Evolutionary conservation across 2,329 filamentous ascomycete genomes (phyloP), one percentile per base, ranked within the genome.

Genomic region (Mycocentrospora acerina): DNA sequence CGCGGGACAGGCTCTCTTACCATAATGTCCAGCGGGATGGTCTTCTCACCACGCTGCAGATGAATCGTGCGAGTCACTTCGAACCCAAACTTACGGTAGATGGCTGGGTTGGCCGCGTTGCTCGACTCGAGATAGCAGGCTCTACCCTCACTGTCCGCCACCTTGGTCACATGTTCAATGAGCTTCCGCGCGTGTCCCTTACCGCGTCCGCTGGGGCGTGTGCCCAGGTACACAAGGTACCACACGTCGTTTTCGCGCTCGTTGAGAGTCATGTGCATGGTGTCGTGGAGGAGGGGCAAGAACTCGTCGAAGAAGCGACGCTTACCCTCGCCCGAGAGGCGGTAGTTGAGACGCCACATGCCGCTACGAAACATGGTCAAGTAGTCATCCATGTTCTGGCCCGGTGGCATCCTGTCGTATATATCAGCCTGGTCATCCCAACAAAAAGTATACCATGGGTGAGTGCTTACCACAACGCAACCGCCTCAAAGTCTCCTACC

Each of bases 191-290:
- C 86, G 64, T 88, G 88, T 9, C 88, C 88, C 53, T 83, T 83
- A 32, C 86, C 81, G 44, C 85, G 80, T 4, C 83, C 81, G 45
- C 74, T 75, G 24, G 85, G 81, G 64, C 83, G 85, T 34, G 86
- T 90, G 46, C 88, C 88, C 45, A 94, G 75, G 67, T 91, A 93
- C 32, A 90, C 86, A 37, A 94, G 81, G 65, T 93, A 93, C 77
- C 87, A 93, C 60, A 79, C 82, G 44, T 85, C 74, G 52, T 74
- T 65, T 60, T 88, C 83, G 34, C 81, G 77, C 26, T 78, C 73
- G 15, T 84, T 83, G 66, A 93, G 78, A 45, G 86, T 76, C 45
- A 80, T 75, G 44, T 75, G 71, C 72, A 90, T 90, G 58, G 84
- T 84, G 53, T 82, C 72, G 68, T 88, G 81, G 48, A 93, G 77